Conservation (phyloP, 78 protist genomes). For the Anaeramoeba ignava region DNA sequence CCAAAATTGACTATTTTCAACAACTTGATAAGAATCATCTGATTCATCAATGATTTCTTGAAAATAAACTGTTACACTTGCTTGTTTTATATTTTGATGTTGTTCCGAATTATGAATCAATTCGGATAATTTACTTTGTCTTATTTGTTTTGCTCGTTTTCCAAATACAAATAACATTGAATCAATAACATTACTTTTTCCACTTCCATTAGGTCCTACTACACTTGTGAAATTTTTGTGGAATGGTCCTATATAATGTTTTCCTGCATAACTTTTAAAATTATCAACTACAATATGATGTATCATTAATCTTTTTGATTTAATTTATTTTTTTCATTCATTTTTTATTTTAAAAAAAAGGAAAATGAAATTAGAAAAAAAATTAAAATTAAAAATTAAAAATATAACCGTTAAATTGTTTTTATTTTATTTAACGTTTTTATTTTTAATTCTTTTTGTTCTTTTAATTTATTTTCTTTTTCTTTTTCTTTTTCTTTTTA, state of each 20-base stretch:
- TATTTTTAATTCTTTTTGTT: too few relatives aligned
- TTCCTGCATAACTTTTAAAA: not conserved
- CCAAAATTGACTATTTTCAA: not conserved
- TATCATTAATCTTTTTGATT: slow-evolving; percentile 4
- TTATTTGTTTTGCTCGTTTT: slow-evolving; percentile 68
- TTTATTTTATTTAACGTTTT: too few relatives aligned
- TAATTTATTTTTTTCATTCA: too few relatives aligned
- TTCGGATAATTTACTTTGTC: slow-evolving; percentile 77
- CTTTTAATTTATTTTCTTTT: too few relatives aligned
- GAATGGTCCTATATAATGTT: not conserved
- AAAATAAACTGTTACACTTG: slow-evolving; percentile 83
- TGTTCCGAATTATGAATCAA: slow-evolving; percentile 86
- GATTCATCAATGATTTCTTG: slow-evolving; percentile 64
- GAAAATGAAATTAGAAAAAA: too few relatives aligned
- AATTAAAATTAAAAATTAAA: too few relatives aligned
- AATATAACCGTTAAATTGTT: too few relatives aligned
- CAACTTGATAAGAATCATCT: not conserved
- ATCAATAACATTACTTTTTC: slow-evolving; percentile 98
- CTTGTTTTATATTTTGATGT: slow-evolving; percentile 34
- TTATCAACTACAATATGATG: not conserved
- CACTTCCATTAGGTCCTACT: slow-evolving; percentile 99
- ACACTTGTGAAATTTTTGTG: slow-evolving; percentile 24
- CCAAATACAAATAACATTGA: slow-evolving; percentile 97
- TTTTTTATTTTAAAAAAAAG: too few relatives aligned
- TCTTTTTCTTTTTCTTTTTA: too few relatives aligned